A percentile compares a stretch with the other conserved stretches of the same genome.
Conservation (phyloP, 306 rosid genomes). For the Casuarina cunninghamiana region DNA sequence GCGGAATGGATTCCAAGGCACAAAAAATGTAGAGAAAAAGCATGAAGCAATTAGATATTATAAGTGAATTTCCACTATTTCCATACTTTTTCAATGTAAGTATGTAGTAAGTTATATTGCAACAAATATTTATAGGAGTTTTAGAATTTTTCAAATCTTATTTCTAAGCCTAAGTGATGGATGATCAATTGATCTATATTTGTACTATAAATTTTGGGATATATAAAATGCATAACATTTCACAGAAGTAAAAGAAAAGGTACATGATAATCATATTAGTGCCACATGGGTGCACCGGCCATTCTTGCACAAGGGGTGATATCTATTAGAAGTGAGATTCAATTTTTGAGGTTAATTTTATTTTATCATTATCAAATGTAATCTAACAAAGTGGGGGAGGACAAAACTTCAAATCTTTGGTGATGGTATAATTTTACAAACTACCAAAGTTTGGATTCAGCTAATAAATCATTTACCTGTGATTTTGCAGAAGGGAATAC, state of each 20-base stretch:
- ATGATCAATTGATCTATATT: no score
- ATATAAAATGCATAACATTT: no score
- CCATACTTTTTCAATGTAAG: no score
- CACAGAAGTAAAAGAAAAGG: no score
- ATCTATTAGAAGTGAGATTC: neutral
- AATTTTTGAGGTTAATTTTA: slow-evolving; percentile 7
- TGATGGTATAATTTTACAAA: neutral
- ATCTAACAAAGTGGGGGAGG: neutral
- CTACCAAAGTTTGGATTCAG: neutral
- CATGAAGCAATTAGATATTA: slow-evolving; percentile 14
- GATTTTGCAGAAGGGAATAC: slow-evolving; percentile 98
- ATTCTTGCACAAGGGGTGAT: neutral
- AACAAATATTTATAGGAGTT: no score
- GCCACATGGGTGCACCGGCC: no score
- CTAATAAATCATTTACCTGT: slow-evolving; percentile 59
- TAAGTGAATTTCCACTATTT: neutral
- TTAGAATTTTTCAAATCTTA: no score
- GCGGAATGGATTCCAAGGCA: neutral
- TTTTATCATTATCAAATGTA: slow-evolving; percentile 7
- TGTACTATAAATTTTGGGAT: no score
- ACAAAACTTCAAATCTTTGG: neutral
- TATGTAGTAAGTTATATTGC: neutral
- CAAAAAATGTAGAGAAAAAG: neutral
- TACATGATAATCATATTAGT: no score
- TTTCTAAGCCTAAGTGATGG: no score